Base-by-base conservation (phyloP, 257 asterid species). In the Apocynum venetum region DNA sequence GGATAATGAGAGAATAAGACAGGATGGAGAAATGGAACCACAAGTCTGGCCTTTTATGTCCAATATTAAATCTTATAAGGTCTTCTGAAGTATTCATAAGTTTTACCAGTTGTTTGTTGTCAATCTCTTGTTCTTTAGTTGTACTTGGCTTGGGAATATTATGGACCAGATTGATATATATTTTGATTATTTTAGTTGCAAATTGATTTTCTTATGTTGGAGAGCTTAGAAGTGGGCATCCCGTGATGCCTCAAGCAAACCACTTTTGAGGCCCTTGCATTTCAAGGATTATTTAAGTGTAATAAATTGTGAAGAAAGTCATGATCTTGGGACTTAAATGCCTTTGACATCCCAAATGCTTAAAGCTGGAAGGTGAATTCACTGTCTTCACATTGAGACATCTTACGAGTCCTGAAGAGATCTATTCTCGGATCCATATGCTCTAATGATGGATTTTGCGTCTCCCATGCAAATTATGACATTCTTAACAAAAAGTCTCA, bases 301-400 rank as follows among this genome's bases (percentile, higher is more conserved):
- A 36, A 40, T 55, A 20, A 55, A 40, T 2, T 38, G 51, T 53
- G 6, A 38, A 41, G 36, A 43, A 19, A 46, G 35, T 13, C 59
- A 43, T 14, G 20, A 75, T 6, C 44, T n/a, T 14, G 55, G 35
- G 43, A 25, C 36, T 2, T 17, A 40, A 56, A n/a, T 74, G 25
- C 69, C 38, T 74, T 57, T 57, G 36, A 56, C 71, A 65, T 38
- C 70, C 70, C 6, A 5, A 13, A 65, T 14, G 44, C 66, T 60
- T 60, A 40, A 60, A 60, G 25, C 13, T 57, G 64, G 64, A 43
- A 56, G 53, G 63, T n/a, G 56, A 20, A 36, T 76, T 65, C 72
- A 53, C 3, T 40, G 3, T 48, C 70, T 20, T 17, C 15, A 5
- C 38, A 40, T 38, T 49, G 35, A 76, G 31, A 8, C 35, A 7